Evolutionary conservation across 257 asterid genomes (phyloP).

Genomic region (Nyctanthes arbortristis): DNA sequence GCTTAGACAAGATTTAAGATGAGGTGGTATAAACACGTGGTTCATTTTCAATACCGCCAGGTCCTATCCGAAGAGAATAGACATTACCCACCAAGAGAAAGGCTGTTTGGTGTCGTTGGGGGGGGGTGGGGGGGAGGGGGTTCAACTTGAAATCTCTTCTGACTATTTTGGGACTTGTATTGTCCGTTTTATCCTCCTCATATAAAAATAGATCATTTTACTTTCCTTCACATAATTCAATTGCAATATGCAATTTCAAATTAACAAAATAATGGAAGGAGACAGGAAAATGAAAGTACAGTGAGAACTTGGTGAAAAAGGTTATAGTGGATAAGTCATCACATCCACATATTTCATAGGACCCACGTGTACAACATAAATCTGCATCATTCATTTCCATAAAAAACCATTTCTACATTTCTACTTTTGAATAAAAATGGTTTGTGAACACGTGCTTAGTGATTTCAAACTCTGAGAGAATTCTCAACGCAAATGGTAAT

Average conservation of each 20-base stretch:
- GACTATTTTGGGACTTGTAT: neutral
- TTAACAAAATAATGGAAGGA: neutral
- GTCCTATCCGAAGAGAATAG: neutral
- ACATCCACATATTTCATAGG: too few species aligned
- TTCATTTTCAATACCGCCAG: neutral
- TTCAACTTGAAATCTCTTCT: neutral
- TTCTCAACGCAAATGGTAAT: neutral
- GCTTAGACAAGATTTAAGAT: neutral
- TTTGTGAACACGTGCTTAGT: too few species aligned
- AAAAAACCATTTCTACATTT: too few species aligned
- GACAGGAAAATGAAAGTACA: neutral
- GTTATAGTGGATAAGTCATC: neutral
- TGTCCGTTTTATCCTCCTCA: neutral
- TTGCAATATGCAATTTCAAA: neutral
- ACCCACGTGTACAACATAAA: too few species aligned
- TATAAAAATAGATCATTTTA: neutral
- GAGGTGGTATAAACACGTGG: neutral
- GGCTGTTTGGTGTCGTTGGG: too few species aligned
- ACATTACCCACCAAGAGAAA: neutral
- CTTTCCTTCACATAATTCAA: too few species aligned
- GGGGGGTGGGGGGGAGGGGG: neutral
- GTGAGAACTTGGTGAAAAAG: neutral
- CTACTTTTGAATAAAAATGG: too few species aligned
- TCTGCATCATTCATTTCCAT: too few species aligned
- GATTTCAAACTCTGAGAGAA: neutral